Base-by-base conservation (phyloP, 1,284 basidiomycete species). In the Flammula alnicola region DNA sequence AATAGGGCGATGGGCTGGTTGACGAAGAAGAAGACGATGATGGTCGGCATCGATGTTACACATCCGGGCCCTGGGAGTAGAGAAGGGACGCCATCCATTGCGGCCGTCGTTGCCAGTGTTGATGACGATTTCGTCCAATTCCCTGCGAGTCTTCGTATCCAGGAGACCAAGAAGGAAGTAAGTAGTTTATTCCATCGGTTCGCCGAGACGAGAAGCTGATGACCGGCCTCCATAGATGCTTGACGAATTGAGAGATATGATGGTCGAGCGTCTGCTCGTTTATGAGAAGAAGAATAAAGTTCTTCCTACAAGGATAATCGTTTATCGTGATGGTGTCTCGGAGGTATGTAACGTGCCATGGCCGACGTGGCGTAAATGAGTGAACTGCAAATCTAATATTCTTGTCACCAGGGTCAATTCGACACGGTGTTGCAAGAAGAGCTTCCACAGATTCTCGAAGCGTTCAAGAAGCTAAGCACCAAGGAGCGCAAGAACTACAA, bases 31-130 rank as follows among this genome's bases (percentile, higher is more conserved):
- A 76, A 76, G 51, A 90, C 89, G 12, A 92, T 93, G 83, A 68
- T 92, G 62, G 83, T 93, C 8, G 91, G 90, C 0, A 84, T 87
- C 33, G 87, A 92, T 58, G 89, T 93, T 1, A 89, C 86, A 1
- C 88, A 92, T 63, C 83, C 86, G 1, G 74, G 82, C 0, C 78
- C 76, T 0, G 72, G 67, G 6, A 82, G 81, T 63, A 63, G 67
- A 42, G 72, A 71, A 9, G 87, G 84, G 10, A 81, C 84, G 1
- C 90, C 90, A 0, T 91, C 88, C 0, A 83, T 92, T 29, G 86
- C 84, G 2, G 88, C 86, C 0, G 84, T 92, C 4, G 89, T 91
- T 1, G 88, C 84, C 0, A 91, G 81, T 54, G 64, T 81, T 4
- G 87, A 92, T 60, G 65, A 75, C 11, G 62, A 73, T 11, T 89